Evolutionary conservation across 768 basidiomycete genomes (phyloP).

Genomic region (Suillus weaverae): DNA sequence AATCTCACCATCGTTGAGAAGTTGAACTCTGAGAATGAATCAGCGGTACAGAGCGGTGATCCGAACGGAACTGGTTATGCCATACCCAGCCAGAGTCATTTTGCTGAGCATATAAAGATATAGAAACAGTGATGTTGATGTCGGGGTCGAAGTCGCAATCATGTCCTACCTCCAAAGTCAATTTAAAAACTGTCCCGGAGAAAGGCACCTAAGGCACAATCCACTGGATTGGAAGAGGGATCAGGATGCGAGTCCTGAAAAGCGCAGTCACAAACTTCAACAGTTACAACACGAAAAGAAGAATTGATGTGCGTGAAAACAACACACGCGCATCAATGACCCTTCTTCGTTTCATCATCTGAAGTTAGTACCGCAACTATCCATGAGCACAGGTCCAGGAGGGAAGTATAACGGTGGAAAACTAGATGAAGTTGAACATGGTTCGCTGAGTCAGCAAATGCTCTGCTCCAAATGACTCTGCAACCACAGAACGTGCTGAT

Average conservation of each 20-base stretch:
- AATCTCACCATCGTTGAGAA: background rate
- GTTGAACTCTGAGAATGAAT: background rate
- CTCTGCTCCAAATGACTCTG: background rate
- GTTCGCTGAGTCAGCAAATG: background rate
- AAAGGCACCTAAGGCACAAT: background rate
- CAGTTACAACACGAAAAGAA: background rate
- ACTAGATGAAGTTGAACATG: background rate
- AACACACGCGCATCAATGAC: no score
- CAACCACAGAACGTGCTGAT: constrained; percentile 41
- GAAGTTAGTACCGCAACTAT: background rate
- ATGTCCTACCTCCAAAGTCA: background rate
- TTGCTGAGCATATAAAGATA: background rate
- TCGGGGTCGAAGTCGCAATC: background rate
- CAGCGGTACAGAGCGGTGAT: background rate
- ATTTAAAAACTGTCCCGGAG: background rate
- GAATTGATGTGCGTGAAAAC: background rate
- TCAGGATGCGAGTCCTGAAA: background rate
- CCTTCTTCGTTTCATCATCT: background rate
- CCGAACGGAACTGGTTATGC: background rate
- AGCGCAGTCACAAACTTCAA: background rate
- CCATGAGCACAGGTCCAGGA: background rate
- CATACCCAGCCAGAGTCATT: background rate
- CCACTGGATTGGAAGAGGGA: background rate
- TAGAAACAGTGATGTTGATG: background rate
- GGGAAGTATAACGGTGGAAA: background rate